Evolutionary conservation across 2,329 filamentous ascomycete genomes (phyloP), one percentile per base, ranked within the genome.

Genomic region (Epichloe hybrida): DNA sequence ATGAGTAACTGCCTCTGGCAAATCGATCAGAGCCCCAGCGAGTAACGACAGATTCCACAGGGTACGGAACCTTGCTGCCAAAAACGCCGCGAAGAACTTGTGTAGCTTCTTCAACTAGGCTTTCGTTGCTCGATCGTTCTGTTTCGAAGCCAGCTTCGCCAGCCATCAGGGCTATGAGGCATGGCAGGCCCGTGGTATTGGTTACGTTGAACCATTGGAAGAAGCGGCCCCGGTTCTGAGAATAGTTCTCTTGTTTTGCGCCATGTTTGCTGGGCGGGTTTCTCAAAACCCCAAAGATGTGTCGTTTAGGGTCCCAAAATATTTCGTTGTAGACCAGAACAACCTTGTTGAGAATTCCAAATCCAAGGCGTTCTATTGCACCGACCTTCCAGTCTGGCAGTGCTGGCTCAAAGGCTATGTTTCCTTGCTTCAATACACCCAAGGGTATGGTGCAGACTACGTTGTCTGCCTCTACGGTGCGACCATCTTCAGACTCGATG

Each of bases 191-290:
- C 44, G 86, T 89, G 3, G 88, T 95, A 58, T 88, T 87, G 53
- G 89, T 84, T 50, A 89, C 88, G 60, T 98, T 97, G 79, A 95
- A 97, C 79, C 95, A 97, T 59, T 98, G 80, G 61, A 97, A 98
- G 68, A 95, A 95, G 23, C 90, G 84, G n/a, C 91, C 91, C 49
- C 91, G 81, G 54, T 81, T 83, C 3, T 77, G 72, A 5, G 81
- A 74, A 61, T 97, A 97, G 56, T 95, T 86, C 48, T 79, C 77
- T 60, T 94, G 88, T 43, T 82, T 74, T 50, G 90, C 75, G 61
- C 88, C 95, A 51, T 81, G 76, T 3, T 76, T 72, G 53, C 80
- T 78, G 21, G 76, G 72, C 3, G 90, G 82, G 57, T 88, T 82
- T 52, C 90, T 84, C 41, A 98, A 72, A 40, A 95, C 80, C 11